A percentile compares a stretch with the other conserved stretches of the same genome.
Evolutionary conservation across 192 early-diverging fungal genomes (phyloP).

Genomic region (Coemansia sp.): DNA sequence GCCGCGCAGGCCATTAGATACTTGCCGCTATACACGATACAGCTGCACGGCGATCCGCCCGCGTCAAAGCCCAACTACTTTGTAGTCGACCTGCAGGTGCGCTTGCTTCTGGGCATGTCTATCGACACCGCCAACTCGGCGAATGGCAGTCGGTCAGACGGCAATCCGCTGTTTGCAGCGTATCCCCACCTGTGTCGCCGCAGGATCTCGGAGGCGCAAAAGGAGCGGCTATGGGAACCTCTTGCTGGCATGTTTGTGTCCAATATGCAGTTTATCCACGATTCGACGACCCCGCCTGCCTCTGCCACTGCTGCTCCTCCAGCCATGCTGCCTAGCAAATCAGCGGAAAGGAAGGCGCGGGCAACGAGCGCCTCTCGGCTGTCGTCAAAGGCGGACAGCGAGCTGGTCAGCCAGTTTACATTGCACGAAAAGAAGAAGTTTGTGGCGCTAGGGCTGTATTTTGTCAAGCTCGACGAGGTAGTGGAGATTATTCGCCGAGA

Average conservation of each 20-base stretch:
- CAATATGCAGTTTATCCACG: slow-evolving; percentile 38
- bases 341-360: background rate
- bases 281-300: background rate
- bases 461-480: slow-evolving; percentile 64
- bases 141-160: background rate
- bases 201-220: slow-evolving; percentile 54
- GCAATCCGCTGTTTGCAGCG: slow-evolving; percentile 52
- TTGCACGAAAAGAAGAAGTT: slow-evolving; percentile 64
- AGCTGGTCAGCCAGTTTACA: slow-evolving; percentile 40
- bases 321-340: background rate
- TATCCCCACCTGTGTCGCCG: slow-evolving; percentile 62
- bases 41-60: slow-evolving; percentile 47
- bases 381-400: slow-evolving; percentile 7
- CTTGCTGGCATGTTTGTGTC: slow-evolving; percentile 61
- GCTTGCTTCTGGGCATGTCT: slow-evolving; percentile 57
- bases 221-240: slow-evolving; percentile 69
- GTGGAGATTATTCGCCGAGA: slow-evolving; percentile 60
- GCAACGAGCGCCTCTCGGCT: background rate
- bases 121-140: slow-evolving; percentile 24
- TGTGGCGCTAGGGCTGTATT: slow-evolving; percentile 57
- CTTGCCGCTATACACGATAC: slow-evolving; percentile 69
- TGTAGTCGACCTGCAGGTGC: slow-evolving; percentile 69
- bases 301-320: background rate
- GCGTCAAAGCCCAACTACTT: slow-evolving; percentile 53
- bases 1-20: slow-evolving; percentile 58